These are phyloP conservation scores for Pythium coloratum DNA, from an alignment of 352 stramenopile genomes.

Conservation along the genomic window DNA sequence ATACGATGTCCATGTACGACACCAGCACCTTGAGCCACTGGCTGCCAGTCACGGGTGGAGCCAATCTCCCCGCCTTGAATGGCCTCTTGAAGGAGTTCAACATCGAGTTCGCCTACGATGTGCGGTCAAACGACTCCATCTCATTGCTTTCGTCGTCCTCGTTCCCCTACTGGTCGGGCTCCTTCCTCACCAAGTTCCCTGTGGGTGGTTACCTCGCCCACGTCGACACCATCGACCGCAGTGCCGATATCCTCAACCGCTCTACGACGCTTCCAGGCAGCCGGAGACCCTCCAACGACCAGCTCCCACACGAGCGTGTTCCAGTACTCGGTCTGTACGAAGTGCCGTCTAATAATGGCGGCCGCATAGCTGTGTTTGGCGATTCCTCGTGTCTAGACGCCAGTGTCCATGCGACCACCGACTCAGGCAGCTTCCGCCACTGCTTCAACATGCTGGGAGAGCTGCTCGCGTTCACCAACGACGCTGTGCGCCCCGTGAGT, in stretches of 20 bases:
- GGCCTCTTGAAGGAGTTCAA: conserved; percentile 59
- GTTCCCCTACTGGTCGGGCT: conserved; percentile 67
- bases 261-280: conserved; percentile 9
- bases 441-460: conserved; percentile 67
- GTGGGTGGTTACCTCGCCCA: conserved; percentile 63
- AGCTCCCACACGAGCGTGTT: conserved; percentile 35
- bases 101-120: conserved; percentile 62
- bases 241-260: conserved; percentile 47
- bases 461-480: conserved; percentile 61
- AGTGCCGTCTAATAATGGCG: conserved; percentile 53
- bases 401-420: conserved; percentile 38
- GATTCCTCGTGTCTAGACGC: conserved; percentile 75
- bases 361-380: conserved; percentile 74
- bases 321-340: conserved; percentile 70
- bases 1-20: conserved; percentile 76
- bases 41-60: conserved; percentile 70
- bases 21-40: conserved; percentile 83
- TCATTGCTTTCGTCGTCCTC: conserved; percentile 39
- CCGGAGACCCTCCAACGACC: conserved; percentile 12
- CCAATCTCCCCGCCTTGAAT: conserved; percentile 80
- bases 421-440: conserved; percentile 38
- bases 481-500: conserved; percentile 26
- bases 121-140: conserved; percentile 51
- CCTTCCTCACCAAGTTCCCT: conserved; percentile 66
- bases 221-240: conserved; percentile 58